Evolutionary conservation across 768 basidiomycete species (phyloP), one percentile per base, ranked within the genome.

Genomic region (Tephrocybe sp.): DNA sequence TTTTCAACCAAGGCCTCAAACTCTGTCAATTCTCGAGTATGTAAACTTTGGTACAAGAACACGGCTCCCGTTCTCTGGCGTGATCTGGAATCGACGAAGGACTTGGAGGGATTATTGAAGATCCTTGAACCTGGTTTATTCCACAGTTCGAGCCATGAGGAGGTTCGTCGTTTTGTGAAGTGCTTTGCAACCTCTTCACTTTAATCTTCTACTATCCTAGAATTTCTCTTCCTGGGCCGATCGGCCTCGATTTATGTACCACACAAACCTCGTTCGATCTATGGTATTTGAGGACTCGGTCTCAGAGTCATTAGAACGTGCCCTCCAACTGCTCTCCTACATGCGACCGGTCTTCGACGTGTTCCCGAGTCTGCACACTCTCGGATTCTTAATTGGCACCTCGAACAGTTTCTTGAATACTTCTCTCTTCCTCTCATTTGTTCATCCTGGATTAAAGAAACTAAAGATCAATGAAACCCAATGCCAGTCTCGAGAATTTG

Each of bases 21-120:
- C n/a, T n/a, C 44, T n/a, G 44, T 13, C 13, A 45, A 45, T 9
- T 19, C 44, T 35, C 32, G 26, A 45, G 44, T 45, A n/a, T 45
- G 32, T 19, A 31, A 8, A n/a, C 4, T 30, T 11, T 45, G 44
- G 44, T 19, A 26, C 44, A 4, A 45, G 21, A 45, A 25, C 35
- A 4, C 5, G n/a, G 18, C 32, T 8, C 32, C 9, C n/a, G 8
- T 35, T 22, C 32, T 35, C 11, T 45, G 32, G 44, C 7, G 16
- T 5, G 9, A 35, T 16, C 30, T 45, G 16, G 44, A 45, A 25
- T n/a, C 32, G 9, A 4, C 16, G 11, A 9, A 16, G 24, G 40
- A 27, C 11, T 27, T 42, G 26, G 7, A 28, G 28, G 40, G 2
- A n/a, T 16, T 28, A 9, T 15, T 42, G 25, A 42, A 28, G 11